Conservation (phyloP, 2,329 filamentous ascomycete species). For the Pseudonectria buxi region DNA sequence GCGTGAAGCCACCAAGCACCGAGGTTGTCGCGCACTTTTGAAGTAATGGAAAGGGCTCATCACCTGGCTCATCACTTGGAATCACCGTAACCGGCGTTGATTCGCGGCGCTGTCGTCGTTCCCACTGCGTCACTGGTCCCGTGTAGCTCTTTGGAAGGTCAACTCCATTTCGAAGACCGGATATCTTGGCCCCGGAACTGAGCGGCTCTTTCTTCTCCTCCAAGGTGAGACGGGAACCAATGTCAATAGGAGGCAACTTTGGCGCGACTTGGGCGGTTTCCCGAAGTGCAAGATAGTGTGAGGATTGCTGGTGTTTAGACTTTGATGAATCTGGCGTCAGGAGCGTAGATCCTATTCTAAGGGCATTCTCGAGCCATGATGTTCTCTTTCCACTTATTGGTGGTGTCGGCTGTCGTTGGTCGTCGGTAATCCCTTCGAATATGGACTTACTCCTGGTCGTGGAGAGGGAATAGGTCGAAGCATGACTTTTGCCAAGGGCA, state of each 20-base stretch:
- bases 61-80: constrained; percentile 1
- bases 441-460: constrained; percentile 1
- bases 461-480: neutral
- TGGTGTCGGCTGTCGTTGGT: too few species aligned
- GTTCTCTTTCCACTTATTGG: too few species aligned
- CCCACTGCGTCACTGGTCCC: constrained; percentile 4
- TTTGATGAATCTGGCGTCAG: constrained; percentile 8
- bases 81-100: neutral
- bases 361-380: constrained; percentile 16
- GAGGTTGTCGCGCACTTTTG: constrained; percentile 6
- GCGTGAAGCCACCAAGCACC: neutral
- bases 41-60: constrained; percentile 1
- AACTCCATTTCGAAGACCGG: constrained; percentile 16
- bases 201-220: constrained; percentile 1
- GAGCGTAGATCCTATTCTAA: constrained; percentile 17
- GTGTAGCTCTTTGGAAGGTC: constrained; percentile 9
- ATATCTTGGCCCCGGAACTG: constrained; percentile 15
- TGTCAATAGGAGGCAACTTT: too few species aligned
- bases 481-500: too few species aligned
- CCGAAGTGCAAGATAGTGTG: too few species aligned
- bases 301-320: too few species aligned
- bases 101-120: constrained; percentile 7
- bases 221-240: too few species aligned
- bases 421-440: too few species aligned
- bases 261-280: too few species aligned